Conservation (phyloP, 2,329 filamentous ascomycete genomes). For the Sordariomycetes sp. region DNA sequence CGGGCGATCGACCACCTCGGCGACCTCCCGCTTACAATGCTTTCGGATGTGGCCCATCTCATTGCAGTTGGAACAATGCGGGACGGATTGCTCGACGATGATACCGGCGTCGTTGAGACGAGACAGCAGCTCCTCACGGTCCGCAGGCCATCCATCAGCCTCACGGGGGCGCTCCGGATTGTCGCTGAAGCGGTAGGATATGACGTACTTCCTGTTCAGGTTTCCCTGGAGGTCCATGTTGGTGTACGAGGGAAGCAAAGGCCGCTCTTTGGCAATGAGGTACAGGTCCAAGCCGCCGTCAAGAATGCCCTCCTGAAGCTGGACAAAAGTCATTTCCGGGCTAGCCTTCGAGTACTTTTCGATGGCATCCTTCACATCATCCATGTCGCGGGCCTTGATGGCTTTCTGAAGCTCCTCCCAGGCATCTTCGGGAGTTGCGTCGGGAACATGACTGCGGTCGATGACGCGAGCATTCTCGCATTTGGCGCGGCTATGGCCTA, state of each 20-base stretch:
- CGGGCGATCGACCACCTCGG: conserved; percentile 27
- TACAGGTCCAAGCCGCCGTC: conserved; percentile 37
- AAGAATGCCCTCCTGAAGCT: conserved; percentile 50
- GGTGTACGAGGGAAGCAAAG: conserved; percentile 38
- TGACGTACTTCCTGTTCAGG: conserved; percentile 47
- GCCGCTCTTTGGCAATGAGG: conserved; percentile 49
- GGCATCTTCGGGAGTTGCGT: conserved; percentile 37
- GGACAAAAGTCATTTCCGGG: conserved; percentile 41
- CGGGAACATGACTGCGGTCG: conserved; percentile 34
- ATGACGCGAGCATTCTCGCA: conserved; percentile 49
- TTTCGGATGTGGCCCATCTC: conserved; percentile 51
- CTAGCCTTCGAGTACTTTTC: conserved; percentile 48
- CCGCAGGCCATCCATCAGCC: conserved; percentile 44
- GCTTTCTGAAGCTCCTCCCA: conserved; percentile 43
- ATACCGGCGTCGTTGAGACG: conserved; percentile 56
- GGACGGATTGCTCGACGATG: conserved; percentile 41
- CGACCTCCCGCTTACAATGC: conserved; percentile 43
- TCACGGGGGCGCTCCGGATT: conserved; percentile 46
- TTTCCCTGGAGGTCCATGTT: conserved; percentile 64
- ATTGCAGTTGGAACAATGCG: conserved; percentile 50
- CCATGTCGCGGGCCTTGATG: conserved; percentile 39
- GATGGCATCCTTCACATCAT: conserved; percentile 42
- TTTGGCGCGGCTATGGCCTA: conserved; percentile 39
- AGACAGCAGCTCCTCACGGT: conserved; percentile 43
- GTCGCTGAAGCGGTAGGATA: conserved; percentile 47